Evolutionary conservation across 2,329 filamentous ascomycete species (phyloP), one percentile per base, ranked within the genome.

Genomic region (Aplosporella prunicola): DNA sequence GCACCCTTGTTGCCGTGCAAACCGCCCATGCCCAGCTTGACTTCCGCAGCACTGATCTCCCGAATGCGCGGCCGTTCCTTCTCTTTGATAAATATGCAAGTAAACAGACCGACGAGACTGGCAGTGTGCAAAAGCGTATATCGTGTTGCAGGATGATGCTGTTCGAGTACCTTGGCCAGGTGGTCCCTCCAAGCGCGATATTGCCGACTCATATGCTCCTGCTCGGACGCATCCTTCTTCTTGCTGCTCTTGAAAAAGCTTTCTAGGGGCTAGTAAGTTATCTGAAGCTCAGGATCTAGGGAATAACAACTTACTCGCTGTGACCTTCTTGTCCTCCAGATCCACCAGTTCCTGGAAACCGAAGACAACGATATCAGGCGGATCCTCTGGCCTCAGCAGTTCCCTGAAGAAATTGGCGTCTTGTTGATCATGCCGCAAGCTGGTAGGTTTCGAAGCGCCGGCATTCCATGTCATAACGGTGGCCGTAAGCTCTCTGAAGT

Each of bases 331-430:
- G 63, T 98, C 85, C 58, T 98, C 91, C 6, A 98, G 69, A 53
- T 98, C 91, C 4, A 98, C 91, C n/a, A 98, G 71, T 60, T 98
- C 91, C 59, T 98, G 91, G 58, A 98, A 98, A 1, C 88, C 89
- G 66, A 98, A 98, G 1, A 96, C 76, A 2, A 96, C 64, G 33
- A 98, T 87, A 49, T 96, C 91, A 0, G 91, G 86, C 6, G 82
- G 78, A 25, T 80, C 74, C 44, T 82, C 79, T n/a, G 74, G 75
- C 45, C 80, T 74, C 17, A 98, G 68, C 11, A 93, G 71, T 40
- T 89, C 77, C 46, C 78, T 77, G 52, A 96, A 82, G 57, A 96
- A 96, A 28, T 71, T 69, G 9, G 75, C 74, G 51, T 93, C 85
- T 36, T 74, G 65, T 20, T 76, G 71, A 2, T 76, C 76, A 45